phyloP scores from a whole-genome alignment of 2,329 filamentous ascomycete genomes.

The Uncinocarpus reesii region DNA sequence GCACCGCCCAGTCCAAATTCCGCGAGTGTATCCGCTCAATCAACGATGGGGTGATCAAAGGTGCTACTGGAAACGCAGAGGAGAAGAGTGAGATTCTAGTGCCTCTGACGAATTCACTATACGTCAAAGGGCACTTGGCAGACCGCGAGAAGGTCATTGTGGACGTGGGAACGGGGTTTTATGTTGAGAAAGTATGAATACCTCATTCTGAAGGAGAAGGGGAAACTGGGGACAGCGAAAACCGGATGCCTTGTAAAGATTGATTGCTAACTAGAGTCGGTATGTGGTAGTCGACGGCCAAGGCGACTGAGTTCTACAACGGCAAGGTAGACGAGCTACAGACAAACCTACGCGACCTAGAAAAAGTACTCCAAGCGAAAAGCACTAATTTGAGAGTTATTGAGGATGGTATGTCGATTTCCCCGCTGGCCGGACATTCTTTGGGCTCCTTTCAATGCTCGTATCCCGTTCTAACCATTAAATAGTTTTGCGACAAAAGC shows the following conservation, averaged over 20 bases:
- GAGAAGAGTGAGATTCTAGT: slow-evolving; percentile 56
- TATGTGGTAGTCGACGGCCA: slow-evolving; percentile 37
- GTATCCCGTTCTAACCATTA: no score
- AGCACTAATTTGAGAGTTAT: slow-evolving; percentile 74
- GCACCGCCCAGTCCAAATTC: slow-evolving; percentile 84
- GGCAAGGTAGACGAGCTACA: slow-evolving; percentile 57
- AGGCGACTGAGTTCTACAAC: slow-evolving; percentile 58
- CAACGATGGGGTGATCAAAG: slow-evolving; percentile 42
- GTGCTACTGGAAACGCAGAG: slow-evolving; percentile 25
- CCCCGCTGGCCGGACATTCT: neutral
- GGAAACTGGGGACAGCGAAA: no score
- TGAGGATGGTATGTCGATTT: slow-evolving; percentile 66
- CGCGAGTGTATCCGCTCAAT: slow-evolving; percentile 78
- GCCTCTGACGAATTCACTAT: slow-evolving; percentile 88
- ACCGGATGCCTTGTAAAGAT: neutral
- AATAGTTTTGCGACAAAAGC: slow-evolving; percentile 44
- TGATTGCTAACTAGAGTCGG: slow-evolving; percentile 1
- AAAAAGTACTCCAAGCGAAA: slow-evolving; percentile 62
- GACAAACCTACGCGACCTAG: slow-evolving; percentile 55
- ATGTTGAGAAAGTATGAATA: slow-evolving; percentile 68
- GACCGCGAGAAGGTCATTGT: slow-evolving; percentile 70
- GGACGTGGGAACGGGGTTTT: slow-evolving; percentile 88
- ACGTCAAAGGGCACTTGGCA: slow-evolving; percentile 73
- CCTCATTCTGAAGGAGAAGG: neutral
- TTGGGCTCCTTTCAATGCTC: neutral